These are phyloP conservation scores for Fraxinus excelsior DNA, from an alignment of 257 asterid species.

Conservation along the genomic window DNA sequence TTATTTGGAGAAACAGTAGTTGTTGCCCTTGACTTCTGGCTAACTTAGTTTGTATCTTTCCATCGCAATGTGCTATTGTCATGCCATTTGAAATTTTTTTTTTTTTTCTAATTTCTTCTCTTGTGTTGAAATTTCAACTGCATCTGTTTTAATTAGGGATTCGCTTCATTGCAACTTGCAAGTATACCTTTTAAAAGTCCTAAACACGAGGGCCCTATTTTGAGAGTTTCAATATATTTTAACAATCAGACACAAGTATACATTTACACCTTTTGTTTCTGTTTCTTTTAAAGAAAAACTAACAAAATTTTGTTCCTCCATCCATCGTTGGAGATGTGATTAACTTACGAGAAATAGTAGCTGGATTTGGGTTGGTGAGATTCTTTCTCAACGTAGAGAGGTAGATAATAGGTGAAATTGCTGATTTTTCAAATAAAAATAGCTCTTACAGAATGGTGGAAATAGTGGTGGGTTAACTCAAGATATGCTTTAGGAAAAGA, in stretches of 20 bases:
- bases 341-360: neutral
- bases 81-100: neutral
- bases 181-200: neutral
- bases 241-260: neutral
- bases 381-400: neutral
- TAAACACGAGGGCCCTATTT: neutral
- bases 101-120: neutral
- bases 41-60: neutral
- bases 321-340: neutral
- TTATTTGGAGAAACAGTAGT: no score
- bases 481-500: neutral
- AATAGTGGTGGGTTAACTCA: neutral
- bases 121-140: neutral
- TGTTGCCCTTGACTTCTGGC: no score
- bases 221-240: neutral
- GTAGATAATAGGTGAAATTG: constrained; percentile 2
- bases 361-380: neutral
- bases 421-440: neutral
- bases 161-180: neutral
- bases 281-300: neutral
- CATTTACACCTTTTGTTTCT: neutral
- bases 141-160: neutral
- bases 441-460: neutral
- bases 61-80: neutral
- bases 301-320: neutral